These are phyloP conservation scores for Colletotrichum gigasporum DNA, from an alignment of 2,329 filamentous ascomycete species.

Conservation along the genomic window DNA sequence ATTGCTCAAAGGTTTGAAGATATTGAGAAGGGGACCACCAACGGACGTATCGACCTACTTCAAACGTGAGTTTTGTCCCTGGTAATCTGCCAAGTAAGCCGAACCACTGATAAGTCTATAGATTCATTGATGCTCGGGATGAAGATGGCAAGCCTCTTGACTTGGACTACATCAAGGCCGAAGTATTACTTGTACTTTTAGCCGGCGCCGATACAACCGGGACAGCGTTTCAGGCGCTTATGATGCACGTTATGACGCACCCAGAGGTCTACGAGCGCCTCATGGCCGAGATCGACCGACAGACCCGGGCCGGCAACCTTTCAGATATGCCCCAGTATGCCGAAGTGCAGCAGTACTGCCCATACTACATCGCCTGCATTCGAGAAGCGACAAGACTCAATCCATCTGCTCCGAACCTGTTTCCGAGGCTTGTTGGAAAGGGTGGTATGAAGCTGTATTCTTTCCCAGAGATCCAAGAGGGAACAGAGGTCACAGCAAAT, in stretches of 20 bases:
- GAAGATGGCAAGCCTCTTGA: constrained; percentile 56
- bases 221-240: constrained; percentile 58
- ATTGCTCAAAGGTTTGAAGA: constrained; percentile 58
- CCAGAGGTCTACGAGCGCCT: constrained; percentile 53
- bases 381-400: constrained; percentile 60
- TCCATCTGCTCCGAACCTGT: constrained; percentile 60
- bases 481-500: constrained; percentile 52
- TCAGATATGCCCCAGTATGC: constrained; percentile 49
- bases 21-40: constrained; percentile 53
- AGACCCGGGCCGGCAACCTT: constrained; percentile 42
- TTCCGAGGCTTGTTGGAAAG: constrained; percentile 52
- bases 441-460: constrained; percentile 41
- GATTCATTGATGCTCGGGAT: constrained; percentile 54
- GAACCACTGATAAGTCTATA: constrained; percentile 8
- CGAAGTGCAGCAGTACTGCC: constrained; percentile 51
- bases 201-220: constrained; percentile 63
- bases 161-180: constrained; percentile 61
- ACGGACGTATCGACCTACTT: constrained; percentile 59
- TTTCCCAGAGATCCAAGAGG: constrained; percentile 47
- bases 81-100: no score
- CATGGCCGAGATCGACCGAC: constrained; percentile 55
- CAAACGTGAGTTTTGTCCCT: constrained; percentile 51
- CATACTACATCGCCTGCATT: constrained; percentile 60
- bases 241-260: constrained; percentile 51
- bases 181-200: constrained; percentile 60